These are phyloP conservation scores for Cystobasidium tubakii DNA, from an alignment of 768 basidiomycete species.

Conservation along the genomic window DNA sequence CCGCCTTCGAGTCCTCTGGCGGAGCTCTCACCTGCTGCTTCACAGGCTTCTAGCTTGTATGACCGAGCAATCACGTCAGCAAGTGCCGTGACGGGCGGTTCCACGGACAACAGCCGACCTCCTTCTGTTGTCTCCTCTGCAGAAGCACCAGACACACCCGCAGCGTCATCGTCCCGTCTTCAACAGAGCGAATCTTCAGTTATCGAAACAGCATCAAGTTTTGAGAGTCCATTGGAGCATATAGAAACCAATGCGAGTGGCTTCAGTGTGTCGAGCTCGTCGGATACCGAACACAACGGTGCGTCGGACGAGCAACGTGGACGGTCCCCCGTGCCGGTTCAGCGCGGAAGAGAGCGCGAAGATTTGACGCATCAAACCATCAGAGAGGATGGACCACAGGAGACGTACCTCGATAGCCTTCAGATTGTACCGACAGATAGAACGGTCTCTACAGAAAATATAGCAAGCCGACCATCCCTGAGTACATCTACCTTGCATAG, in stretches of 20 bases:
- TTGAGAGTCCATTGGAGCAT: not conserved
- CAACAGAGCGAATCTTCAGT: not conserved
- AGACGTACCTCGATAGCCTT: not conserved
- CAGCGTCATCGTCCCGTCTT: not conserved
- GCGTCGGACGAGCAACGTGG: not conserved
- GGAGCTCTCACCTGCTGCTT: not conserved
- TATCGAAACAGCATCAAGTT: not conserved
- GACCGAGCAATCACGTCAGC: not conserved
- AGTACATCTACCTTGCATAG: not conserved
- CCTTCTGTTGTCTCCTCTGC: not conserved
- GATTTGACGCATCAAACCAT: not conserved
- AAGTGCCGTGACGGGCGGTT: not conserved
- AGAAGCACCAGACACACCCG: not conserved
- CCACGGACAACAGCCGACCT: slow-evolving; percentile 1
- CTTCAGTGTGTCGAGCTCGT: not conserved
- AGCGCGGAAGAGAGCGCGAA: not conserved
- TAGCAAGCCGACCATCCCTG: not conserved
- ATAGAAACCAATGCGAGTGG: not conserved
- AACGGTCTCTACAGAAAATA: no score
- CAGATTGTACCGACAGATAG: not conserved
- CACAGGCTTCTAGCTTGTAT: slow-evolving; percentile 6
- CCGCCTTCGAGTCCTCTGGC: not conserved
- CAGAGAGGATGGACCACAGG: not conserved
- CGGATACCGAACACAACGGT: not conserved
- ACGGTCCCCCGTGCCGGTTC: not conserved